phyloP scores from a whole-genome alignment of 352 stramenopile species.

The Halophytophthora polymorphica region DNA sequence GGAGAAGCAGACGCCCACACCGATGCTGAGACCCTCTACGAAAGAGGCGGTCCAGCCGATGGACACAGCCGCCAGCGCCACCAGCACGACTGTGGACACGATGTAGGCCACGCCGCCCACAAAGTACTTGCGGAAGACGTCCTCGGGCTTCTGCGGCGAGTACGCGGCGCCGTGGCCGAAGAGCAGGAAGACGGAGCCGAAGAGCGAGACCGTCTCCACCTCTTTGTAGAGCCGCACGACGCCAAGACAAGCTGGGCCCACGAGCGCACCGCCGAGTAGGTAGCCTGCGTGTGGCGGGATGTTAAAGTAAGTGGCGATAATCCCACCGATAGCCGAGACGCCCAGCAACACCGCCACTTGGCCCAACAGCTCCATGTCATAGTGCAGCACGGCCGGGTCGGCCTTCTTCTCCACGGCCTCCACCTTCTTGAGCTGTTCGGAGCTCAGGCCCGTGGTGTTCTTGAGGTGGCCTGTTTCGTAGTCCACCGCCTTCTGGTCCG shows the following conservation, averaged over 20 bases:
- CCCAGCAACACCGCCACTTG: constrained; percentile 81
- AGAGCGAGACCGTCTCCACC: constrained; percentile 92
- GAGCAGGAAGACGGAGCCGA: constrained; percentile 92
- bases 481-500: constrained; percentile 78
- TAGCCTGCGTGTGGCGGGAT: constrained; percentile 90
- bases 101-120: constrained; percentile 74
- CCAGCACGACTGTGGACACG: constrained; percentile 56
- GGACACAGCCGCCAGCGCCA: constrained; percentile 66
- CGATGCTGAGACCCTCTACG: constrained; percentile 72
- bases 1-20: constrained; percentile 77
- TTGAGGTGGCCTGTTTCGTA: constrained; percentile 81
- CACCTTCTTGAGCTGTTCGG: constrained; percentile 67
- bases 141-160: constrained; percentile 59
- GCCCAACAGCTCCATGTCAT: constrained; percentile 83
- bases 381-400: constrained; percentile 81
- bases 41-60: constrained; percentile 79
- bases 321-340: constrained; percentile 85
- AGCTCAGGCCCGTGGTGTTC: constrained; percentile 67
- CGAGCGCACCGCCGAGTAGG: constrained; percentile 86
- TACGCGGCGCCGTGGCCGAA: constrained; percentile 88
- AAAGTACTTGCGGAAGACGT: constrained; percentile 72
- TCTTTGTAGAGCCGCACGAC: constrained; percentile 88
- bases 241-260: constrained; percentile 86
- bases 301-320: constrained; percentile 85
- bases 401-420: constrained; percentile 77